Base-by-base conservation (phyloP, 1,284 basidiomycete species). In the Trametes pubescens region DNA sequence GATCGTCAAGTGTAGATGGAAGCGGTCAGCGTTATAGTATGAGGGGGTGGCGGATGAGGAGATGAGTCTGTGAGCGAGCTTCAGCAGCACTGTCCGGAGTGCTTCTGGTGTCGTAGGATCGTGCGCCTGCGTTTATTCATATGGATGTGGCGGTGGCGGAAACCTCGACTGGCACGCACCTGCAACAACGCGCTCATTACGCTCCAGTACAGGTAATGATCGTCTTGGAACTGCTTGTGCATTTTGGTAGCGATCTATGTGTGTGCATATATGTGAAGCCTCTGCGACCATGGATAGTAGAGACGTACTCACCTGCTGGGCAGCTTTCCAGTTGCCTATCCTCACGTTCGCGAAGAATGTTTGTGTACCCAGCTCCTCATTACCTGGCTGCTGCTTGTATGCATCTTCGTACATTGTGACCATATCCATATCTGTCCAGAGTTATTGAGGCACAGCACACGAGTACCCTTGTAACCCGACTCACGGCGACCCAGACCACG, bases 181-280 rank as follows among this genome's bases (percentile, higher is more conserved):
- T 92, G 92, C n/a, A 95, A 85, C 43, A 94, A 82, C 11, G 91
- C 87, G 65, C 90, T 86, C 71, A 93, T 89, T 32, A 93, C 85
- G 66, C 85, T 90, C 93, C 93, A 96, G 76, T 92, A 95, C 47
- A 94, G 78, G 75, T 92, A 95, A 51, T 89, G 83, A 59, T 93
- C 90, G 32, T 91, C 86, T 62, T 89, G 85, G 73, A 93, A 93
- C 67, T 88, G 86, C 71, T 90, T 92, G 78, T 88, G 83, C 86
- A 94, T 87, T 72, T 86, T 87, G 9, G 88, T 89, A n/a, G 91
- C 86, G 65, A 89, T 81, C 89, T 91, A 59, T 21, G 2, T 10
- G 4, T 26, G 26, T n/a, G n/a, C n/a, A n/a, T 34, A 8, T 16
- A 10, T 11, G 38, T 14, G 29, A 22, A 5, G 8, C 16, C 14